phyloP scores from a whole-genome alignment of 495 filamentous ascomycete species.

The Talaromyces wortmannii region DNA sequence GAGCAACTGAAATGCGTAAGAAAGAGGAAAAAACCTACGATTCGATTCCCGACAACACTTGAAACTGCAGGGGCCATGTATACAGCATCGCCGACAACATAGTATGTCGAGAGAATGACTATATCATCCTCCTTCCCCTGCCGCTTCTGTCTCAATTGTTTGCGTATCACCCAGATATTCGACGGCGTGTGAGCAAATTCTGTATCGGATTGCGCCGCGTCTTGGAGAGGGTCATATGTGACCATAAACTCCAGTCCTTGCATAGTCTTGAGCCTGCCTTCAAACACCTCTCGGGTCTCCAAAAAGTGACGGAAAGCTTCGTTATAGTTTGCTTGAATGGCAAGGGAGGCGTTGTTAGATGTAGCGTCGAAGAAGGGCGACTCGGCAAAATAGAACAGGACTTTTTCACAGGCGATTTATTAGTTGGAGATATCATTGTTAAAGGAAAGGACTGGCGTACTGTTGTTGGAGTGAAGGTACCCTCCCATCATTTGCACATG shows the following conservation, averaged over 20 bases:
- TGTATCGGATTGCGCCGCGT: conserved; percentile 56
- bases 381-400: conserved; percentile 84
- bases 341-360: conserved; percentile 78
- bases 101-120: conserved; percentile 69
- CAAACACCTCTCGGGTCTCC: conserved; percentile 70
- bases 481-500: conserved; percentile 54
- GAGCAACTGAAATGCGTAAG: not conserved
- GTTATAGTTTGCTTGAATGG: conserved; percentile 70
- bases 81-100: conserved; percentile 75
- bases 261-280: conserved; percentile 68
- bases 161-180: conserved; percentile 88
- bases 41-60: conserved; percentile 66
- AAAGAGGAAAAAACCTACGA: conserved; percentile 45
- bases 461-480: conserved; percentile 42
- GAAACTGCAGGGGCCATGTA: conserved; percentile 83
- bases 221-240: conserved; percentile 59
- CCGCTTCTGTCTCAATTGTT: conserved; percentile 66
- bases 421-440: not conserved
- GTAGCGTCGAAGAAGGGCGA: conserved; percentile 88
- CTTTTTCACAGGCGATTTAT: conserved; percentile 14
- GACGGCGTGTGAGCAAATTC: conserved; percentile 44
- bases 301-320: conserved; percentile 56
- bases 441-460: conserved; percentile 14
- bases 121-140: conserved; percentile 59
- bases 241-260: conserved; percentile 79